Evolutionary conservation across 225 moss, liverwort and hornwort species (phyloP).

Genomic region (Thuidium tamariscinum): DNA sequence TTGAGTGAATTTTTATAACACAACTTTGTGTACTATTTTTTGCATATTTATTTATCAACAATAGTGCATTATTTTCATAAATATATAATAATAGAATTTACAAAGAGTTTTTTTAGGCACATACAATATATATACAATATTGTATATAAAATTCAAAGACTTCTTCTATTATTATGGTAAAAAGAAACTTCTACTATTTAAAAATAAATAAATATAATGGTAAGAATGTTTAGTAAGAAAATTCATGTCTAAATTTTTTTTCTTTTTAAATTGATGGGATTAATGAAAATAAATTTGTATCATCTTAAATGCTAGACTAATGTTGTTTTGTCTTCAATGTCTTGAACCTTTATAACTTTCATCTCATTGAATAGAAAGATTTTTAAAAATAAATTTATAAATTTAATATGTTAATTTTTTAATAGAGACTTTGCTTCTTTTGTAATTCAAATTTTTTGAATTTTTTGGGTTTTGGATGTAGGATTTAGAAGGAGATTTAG

Average conservation of each 20-base stretch:
- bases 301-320: not conserved
- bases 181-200: not conserved
- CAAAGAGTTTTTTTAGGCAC: not conserved
- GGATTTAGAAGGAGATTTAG: not conserved
- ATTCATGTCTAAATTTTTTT: not conserved
- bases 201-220: not conserved
- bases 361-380: not conserved
- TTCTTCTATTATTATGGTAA: not conserved
- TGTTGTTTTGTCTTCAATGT: not conserved
- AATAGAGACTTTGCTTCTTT: fast-evolving
- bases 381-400: not conserved
- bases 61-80: not conserved
- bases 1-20: not conserved
- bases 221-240: not conserved
- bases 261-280: not conserved
- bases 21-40: no score
- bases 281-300: not conserved
- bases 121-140: not conserved
- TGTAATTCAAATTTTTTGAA: not conserved
- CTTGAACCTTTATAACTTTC: not conserved
- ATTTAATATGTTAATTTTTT: no score
- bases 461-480: fast-evolving
- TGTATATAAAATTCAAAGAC: not conserved
- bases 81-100: not conserved
- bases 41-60: no score